phyloP scores from a whole-genome alignment of 2,329 filamentous ascomycete species.

The Apiospora pterosperma region DNA sequence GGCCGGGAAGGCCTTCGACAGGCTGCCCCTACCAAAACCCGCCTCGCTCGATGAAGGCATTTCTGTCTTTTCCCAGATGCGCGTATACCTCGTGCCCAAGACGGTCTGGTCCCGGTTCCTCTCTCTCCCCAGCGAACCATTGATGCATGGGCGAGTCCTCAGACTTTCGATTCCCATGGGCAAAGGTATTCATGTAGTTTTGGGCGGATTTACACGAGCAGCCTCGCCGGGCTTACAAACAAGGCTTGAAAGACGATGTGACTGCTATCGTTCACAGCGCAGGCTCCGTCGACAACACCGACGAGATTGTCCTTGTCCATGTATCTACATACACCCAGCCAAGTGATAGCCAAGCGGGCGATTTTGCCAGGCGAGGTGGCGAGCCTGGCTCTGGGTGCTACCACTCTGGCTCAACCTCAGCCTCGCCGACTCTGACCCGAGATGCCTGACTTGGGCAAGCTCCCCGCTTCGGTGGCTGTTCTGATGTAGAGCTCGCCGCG shows the following conservation, averaged over 20 bases:
- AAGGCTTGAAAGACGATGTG: slow-evolving; percentile 37
- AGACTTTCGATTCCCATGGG: no score
- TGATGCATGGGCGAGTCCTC: slow-evolving; percentile 22
- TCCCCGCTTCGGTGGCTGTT: background rate
- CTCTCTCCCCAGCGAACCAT: slow-evolving; percentile 23
- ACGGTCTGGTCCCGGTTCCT: background rate
- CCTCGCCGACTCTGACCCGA: background rate
- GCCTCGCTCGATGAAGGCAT: background rate
- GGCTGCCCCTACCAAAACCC: background rate
- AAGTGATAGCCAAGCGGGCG: background rate
- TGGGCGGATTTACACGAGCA: slow-evolving; percentile 24
- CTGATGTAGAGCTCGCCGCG: background rate
- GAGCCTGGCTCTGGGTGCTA: background rate
- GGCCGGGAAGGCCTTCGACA: background rate
- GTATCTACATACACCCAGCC: background rate
- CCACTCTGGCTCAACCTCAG: background rate
- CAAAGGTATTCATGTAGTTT: background rate
- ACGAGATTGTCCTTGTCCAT: slow-evolving; percentile 6
- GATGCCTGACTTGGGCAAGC: background rate
- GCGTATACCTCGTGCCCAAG: background rate
- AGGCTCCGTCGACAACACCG: slow-evolving; percentile 19
- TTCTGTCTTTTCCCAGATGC: background rate
- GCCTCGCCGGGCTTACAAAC: slow-evolving; percentile 37
- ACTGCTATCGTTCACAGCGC: slow-evolving; percentile 26
- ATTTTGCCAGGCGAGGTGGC: background rate